Conservation (phyloP, 345 rosid genomes). For the Gossypium australe region DNA sequence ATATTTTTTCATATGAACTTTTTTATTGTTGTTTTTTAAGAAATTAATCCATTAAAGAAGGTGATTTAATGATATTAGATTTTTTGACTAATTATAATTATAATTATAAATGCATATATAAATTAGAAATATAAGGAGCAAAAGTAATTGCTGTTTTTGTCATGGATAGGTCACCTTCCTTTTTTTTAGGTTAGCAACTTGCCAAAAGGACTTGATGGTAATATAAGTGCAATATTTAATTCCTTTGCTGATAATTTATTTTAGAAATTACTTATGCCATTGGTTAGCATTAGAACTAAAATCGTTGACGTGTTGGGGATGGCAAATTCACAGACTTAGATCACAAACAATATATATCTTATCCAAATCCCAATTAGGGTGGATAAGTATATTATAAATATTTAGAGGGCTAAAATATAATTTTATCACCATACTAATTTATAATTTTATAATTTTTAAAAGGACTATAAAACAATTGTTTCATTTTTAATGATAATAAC, state of each 20-base stretch:
- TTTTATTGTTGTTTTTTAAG: not conserved
- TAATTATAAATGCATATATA: not conserved
- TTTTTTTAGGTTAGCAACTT: not conserved
- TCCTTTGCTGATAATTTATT: too few species aligned
- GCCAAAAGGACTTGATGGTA: not conserved
- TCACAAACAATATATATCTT: not conserved
- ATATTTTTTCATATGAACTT: not conserved
- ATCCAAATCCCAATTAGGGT: too few species aligned
- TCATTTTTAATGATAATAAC: too few species aligned
- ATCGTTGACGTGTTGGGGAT: not conserved
- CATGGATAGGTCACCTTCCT: not conserved
- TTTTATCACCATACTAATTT: too few species aligned
- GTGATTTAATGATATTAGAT: not conserved
- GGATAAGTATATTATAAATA: too few species aligned
- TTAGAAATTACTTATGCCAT: not conserved
- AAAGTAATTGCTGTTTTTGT: not conserved
- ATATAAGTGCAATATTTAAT: not conserved
- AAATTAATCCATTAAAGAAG: not conserved
- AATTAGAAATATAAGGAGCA: not conserved
- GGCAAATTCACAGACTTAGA: not conserved
- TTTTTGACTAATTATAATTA: not conserved
- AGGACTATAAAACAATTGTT: too few species aligned
- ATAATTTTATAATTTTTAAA: too few species aligned
- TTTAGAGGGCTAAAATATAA: too few species aligned
- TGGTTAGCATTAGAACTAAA: not conserved